phyloP scores from a whole-genome alignment of 2,329 filamentous ascomycete species.

The Cercospora sojina region DNA sequence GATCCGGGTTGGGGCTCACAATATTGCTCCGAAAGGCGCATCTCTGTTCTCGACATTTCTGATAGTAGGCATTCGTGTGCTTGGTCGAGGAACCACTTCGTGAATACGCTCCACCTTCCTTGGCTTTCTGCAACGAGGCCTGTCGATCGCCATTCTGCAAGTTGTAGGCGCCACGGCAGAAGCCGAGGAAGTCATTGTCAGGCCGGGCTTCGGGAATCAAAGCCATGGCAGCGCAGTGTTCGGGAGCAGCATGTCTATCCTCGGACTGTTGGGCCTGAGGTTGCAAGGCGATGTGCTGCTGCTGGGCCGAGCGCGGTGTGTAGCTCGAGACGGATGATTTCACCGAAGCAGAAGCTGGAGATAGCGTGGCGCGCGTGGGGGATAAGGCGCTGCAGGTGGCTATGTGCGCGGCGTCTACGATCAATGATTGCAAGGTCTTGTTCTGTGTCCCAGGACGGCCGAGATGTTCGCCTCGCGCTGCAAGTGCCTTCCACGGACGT shows the following conservation, averaged over 20 bases:
- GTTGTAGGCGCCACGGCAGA: slow-evolving; percentile 49
- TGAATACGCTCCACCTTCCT: slow-evolving; percentile 20
- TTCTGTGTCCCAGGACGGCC: neutral
- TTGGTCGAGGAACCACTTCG: slow-evolving; percentile 2
- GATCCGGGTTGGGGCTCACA: slow-evolving; percentile 32
- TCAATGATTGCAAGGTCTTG: neutral
- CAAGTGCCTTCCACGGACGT: neutral
- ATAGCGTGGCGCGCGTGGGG: neutral
- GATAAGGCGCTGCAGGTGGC: neutral
- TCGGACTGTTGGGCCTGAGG: neutral
- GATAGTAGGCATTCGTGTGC: slow-evolving; percentile 29
- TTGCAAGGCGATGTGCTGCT: neutral
- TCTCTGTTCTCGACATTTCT: slow-evolving; percentile 43
- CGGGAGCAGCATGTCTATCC: neutral
- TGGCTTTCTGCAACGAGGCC: slow-evolving; percentile 32
- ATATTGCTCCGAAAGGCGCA: slow-evolving; percentile 47
- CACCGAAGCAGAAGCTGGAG: neutral
- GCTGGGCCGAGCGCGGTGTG: neutral
- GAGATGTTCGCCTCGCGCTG: neutral
- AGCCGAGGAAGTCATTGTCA: slow-evolving; percentile 38
- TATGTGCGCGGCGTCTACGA: neutral
- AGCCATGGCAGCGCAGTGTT: neutral
- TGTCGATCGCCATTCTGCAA: slow-evolving; percentile 37
- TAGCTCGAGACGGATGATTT: neutral
- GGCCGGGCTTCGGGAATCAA: slow-evolving; percentile 27